A percentile compares a stretch with the other conserved stretches of the same genome.
Conservation (phyloP, 2,329 filamentous ascomycete genomes). For the Neopestalotiopsis rosae region DNA sequence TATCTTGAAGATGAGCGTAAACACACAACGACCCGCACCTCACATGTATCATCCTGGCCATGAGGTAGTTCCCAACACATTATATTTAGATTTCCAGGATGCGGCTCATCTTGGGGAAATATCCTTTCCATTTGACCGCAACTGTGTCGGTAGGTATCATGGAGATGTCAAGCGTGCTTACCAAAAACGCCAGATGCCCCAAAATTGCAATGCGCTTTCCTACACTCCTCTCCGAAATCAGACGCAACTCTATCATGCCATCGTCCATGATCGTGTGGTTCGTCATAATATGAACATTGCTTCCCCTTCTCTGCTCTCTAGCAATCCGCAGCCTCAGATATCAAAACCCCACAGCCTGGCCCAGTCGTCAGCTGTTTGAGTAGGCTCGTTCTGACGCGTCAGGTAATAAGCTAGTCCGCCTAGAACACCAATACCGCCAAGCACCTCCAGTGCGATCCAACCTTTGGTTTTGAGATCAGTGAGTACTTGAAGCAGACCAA, state of each 20-base stretch:
- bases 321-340: conserved; percentile 22
- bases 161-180: too few relatives aligned
- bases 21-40: too few relatives aligned
- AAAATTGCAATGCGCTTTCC: neutral
- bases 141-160: too few relatives aligned
- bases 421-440: conserved; percentile 76
- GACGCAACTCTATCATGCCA: neutral
- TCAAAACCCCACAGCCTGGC: conserved; percentile 32
- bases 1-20: too few relatives aligned
- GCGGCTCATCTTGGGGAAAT: too few relatives aligned
- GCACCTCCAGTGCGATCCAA: conserved; percentile 72
- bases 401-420: conserved; percentile 74
- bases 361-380: conserved; percentile 35
- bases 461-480: conserved; percentile 69
- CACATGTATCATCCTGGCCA: too few relatives aligned
- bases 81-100: too few relatives aligned
- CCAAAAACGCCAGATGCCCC: too few relatives aligned
- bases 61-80: neutral
- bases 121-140: too few relatives aligned
- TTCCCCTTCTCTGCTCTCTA: neutral
- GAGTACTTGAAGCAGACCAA: conserved; percentile 75
- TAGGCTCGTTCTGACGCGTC: conserved; percentile 25
- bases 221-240: neutral
- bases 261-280: neutral
- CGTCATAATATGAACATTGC: conserved; percentile 6